Evolutionary conservation across 1,284 basidiomycete genomes (phyloP), one percentile per base, ranked within the genome.

Genomic region (Neonothopanus nambi): DNA sequence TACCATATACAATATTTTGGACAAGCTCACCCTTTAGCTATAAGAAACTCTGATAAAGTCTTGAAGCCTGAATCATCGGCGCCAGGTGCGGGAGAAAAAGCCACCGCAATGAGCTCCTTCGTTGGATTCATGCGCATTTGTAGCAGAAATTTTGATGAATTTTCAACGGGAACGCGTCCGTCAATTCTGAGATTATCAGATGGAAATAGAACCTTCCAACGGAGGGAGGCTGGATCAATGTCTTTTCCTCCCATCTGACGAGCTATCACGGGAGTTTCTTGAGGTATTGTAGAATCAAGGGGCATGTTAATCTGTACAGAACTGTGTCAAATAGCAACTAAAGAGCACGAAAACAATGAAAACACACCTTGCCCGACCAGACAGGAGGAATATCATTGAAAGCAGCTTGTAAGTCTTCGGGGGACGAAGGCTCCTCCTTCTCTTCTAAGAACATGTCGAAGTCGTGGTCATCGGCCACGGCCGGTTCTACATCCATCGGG

Each of bases 371-470:
- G 58, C 89, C 89, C 18, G 68, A 69, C 90, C 89, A 92, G 7
- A 91, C 83, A 30, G 72, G 67, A 2, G 81, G 78, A 13, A 78
- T 61, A 17, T 71, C 74, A 50, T 85, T 80, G 58, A 87, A 82
- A 11, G 65, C 65, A 26, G 68, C 72, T 57, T 77, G 71, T 52
- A 65, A 66, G n/a, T 72, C 67, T 40, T 75, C 68, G 2, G 69
- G 61, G 18, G 62, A 57, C 23, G 63, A 59, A 6, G 61, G 52
- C 11, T 77, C 70, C 18, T 78, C 78, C 58, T 79, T 81, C 57
- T 87, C 79, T 52, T 81, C 81, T 42, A 92, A 67, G 63, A 92
- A 87, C 84, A 91, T 89, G 59, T 91, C 90, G 62, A 92, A 91
- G 65, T 90, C 90, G 55, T 82, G 78, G 67, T 91, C 87, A 44